Conservation (phyloP, 768 basidiomycete genomes). For the Rhizopogon rudus region DNA sequence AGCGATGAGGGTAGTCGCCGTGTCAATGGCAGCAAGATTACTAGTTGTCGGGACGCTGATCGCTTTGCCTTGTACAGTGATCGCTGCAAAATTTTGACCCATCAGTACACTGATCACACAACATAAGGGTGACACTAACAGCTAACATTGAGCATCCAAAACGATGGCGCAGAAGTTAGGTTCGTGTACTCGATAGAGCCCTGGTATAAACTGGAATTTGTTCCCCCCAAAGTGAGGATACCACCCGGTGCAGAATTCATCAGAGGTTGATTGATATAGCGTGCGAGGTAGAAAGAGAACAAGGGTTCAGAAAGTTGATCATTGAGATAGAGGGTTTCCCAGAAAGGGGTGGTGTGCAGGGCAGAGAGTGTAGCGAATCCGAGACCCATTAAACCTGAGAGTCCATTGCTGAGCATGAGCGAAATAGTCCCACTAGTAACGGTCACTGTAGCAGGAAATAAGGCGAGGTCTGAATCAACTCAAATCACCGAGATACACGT, state of each 20-base stretch:
- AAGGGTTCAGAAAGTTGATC: constrained; percentile 44
- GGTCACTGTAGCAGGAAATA: constrained; percentile 38
- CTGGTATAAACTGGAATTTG: constrained; percentile 50
- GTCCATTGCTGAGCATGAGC: constrained; percentile 40
- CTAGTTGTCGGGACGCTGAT: constrained; percentile 39
- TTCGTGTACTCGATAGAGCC: constrained; percentile 68
- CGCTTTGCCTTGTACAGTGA: constrained; percentile 54
- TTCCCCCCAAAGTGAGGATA: constrained; percentile 68
- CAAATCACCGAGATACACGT: constrained; percentile 14
- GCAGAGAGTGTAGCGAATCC: constrained; percentile 60
- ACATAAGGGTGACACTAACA: constrained; percentile 29
- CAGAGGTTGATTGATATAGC: constrained; percentile 35
- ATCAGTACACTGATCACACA: background rate
- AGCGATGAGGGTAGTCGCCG: constrained; percentile 91
- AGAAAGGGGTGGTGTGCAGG: constrained; percentile 57
- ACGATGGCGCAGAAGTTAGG: constrained; percentile 34
- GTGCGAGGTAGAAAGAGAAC: constrained; percentile 62
- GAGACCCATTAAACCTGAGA: constrained; percentile 75
- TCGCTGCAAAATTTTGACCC: constrained; percentile 29
- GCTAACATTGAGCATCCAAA: constrained; percentile 56
- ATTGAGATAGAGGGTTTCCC: constrained; percentile 46
- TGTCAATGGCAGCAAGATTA: constrained; percentile 78
- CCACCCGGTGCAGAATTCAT: constrained; percentile 51
- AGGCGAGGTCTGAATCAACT: background rate
- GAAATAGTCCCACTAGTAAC: constrained; percentile 42